Conservation (phyloP, 2,329 filamentous ascomycete species). For the Salinomyces thailandicus region DNA sequence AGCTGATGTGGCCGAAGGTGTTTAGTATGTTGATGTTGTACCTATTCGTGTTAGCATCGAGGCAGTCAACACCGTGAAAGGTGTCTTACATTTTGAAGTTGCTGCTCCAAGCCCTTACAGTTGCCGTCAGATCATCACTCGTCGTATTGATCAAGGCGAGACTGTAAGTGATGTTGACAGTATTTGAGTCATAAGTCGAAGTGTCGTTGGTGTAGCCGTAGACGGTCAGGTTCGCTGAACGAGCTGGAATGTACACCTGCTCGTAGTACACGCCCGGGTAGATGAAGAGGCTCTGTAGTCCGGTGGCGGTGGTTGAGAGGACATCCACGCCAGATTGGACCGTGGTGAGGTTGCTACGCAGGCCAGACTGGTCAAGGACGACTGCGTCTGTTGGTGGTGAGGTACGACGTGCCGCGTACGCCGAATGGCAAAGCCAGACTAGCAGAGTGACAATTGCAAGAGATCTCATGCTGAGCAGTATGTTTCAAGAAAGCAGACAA, state of each 20-base stretch:
- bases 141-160: slow-evolving; percentile 34
- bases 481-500: neutral
- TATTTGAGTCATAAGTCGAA: slow-evolving; percentile 44
- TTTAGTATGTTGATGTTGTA: slow-evolving; percentile 54
- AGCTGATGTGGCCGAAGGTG: slow-evolving; percentile 27
- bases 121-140: slow-evolving; percentile 46
- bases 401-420: neutral
- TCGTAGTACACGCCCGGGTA: slow-evolving; percentile 50
- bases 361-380: slow-evolving; percentile 1
- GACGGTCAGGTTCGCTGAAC: slow-evolving; percentile 34
- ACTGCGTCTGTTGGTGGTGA: neutral
- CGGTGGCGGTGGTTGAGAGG: slow-evolving; percentile 38
- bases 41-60: no score
- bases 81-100: slow-evolving; percentile 43
- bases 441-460: neutral
- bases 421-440: neutral
- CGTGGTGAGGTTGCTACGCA: slow-evolving; percentile 31
- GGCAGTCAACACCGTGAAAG: no score
- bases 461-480: neutral
- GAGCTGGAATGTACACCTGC: slow-evolving; percentile 42
- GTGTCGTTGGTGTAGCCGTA: slow-evolving; percentile 50
- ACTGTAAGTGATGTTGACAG: slow-evolving; percentile 43
- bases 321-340: slow-evolving; percentile 49
- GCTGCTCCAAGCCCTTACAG: slow-evolving; percentile 36
- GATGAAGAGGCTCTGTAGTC: slow-evolving; percentile 50